Evolutionary conservation across 2,329 filamentous ascomycete genomes (phyloP).

Genomic region (Neofusicoccum laricinum): DNA sequence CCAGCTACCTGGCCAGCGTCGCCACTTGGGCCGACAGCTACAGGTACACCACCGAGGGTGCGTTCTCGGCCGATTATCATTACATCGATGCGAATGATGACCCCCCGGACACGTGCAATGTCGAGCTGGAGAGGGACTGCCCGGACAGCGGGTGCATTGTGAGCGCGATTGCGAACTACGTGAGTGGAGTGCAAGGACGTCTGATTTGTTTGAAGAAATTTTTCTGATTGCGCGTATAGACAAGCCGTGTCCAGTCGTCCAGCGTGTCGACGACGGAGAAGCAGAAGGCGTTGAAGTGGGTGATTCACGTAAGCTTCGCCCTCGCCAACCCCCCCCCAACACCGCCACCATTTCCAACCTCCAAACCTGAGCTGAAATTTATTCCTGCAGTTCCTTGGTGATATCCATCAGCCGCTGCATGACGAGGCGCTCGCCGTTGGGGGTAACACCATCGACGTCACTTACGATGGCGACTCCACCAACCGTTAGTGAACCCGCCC

Average conservation of each 20-base stretch:
- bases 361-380: neutral
- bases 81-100: constrained; percentile 52
- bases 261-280: constrained; percentile 31
- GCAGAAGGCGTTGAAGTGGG: constrained; percentile 47
- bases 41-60: constrained; percentile 46
- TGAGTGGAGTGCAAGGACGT: constrained; percentile 16
- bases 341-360: neutral
- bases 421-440: constrained; percentile 47
- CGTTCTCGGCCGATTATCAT: constrained; percentile 48
- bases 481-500: constrained; percentile 23
- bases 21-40: constrained; percentile 56
- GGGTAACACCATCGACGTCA: constrained; percentile 45
- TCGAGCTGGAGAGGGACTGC: constrained; percentile 53
- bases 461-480: constrained; percentile 38
- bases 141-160: constrained; percentile 50
- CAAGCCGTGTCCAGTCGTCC: constrained; percentile 34
- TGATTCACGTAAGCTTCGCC: constrained; percentile 36
- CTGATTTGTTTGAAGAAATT: neutral
- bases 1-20: constrained; percentile 49
- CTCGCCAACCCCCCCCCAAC: too few relatives aligned
- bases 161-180: constrained; percentile 53
- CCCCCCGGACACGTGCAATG: constrained; percentile 47
- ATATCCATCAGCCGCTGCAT: constrained; percentile 71
- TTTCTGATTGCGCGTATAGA: constrained; percentile 24
- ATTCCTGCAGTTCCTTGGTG: constrained; percentile 55